Evolutionary conservation across 2,329 filamentous ascomycete genomes (phyloP).

Genomic region (Cephalotrichum gorgonifer): DNA sequence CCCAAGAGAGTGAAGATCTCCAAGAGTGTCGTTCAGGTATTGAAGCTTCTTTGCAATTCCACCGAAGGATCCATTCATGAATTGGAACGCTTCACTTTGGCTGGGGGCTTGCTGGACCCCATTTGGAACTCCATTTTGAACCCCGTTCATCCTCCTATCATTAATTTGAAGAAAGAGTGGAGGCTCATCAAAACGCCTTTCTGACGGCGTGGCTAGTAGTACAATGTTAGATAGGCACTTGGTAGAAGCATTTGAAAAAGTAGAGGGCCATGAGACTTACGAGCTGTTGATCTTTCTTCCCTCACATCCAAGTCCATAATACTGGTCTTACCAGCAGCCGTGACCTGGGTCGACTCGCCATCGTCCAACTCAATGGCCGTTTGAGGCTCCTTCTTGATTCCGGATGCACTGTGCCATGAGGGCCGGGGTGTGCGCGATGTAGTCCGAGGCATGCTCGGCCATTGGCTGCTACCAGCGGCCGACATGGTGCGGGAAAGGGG

Average conservation of each 20-base stretch:
- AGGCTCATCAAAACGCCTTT: conserved; percentile 1
- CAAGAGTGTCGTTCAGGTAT: conserved; percentile 54
- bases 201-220: conserved; percentile 5
- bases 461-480: too few relatives aligned
- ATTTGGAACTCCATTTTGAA: conserved; percentile 10
- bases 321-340: background rate
- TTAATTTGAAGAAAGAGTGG: conserved; percentile 4
- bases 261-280: background rate
- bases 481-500: too few relatives aligned
- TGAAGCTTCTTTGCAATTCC: conserved; percentile 55
- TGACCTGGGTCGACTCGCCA: background rate
- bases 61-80: conserved; percentile 31
- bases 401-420: background rate
- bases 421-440: background rate
- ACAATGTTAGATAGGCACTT: background rate
- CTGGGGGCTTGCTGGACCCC: conserved; percentile 9
- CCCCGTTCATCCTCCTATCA: conserved; percentile 11
- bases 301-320: background rate
- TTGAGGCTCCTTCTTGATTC: background rate
- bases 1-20: conserved; percentile 59
- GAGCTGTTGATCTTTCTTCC: background rate
- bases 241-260: background rate
- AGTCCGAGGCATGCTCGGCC: too few relatives aligned
- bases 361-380: background rate
- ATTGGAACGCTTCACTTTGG: conserved; percentile 20